phyloP scores from a whole-genome alignment of 495 filamentous ascomycete genomes.

The Aspergillus conjunctus region DNA sequence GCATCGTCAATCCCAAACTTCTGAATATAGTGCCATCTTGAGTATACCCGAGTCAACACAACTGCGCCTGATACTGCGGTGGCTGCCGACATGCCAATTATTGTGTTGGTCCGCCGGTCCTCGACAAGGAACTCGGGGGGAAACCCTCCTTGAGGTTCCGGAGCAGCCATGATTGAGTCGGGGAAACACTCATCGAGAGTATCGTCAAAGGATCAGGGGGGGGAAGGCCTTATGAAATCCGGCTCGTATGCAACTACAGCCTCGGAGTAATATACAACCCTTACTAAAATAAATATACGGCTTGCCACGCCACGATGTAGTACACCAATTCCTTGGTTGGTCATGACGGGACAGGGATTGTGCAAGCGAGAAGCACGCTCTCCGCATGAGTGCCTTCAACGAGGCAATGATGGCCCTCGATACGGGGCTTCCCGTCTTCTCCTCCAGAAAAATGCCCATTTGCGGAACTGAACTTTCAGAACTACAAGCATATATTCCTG shows the following conservation, averaged over 20 bases:
- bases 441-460: no score
- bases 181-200: not conserved
- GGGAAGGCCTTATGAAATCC: not conserved
- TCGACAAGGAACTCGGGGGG: constrained; percentile 10
- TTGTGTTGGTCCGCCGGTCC: constrained; percentile 7
- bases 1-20: constrained; percentile 14
- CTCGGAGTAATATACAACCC: not conserved
- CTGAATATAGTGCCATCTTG: constrained; percentile 7
- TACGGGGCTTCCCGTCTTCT: no score
- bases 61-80: constrained; percentile 5
- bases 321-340: not conserved
- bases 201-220: not conserved
- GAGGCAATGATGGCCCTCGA: not conserved
- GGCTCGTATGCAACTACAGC: not conserved
- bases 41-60: constrained; percentile 9
- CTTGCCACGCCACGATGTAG: no score
- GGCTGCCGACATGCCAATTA: constrained; percentile 6
- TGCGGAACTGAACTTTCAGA: no score
- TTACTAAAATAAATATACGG: not conserved
- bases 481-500: no score
- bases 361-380: not conserved
- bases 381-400: not conserved
- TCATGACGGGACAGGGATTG: not conserved
- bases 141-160: constrained; percentile 4
- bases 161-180: not conserved